These are phyloP conservation scores for Kwoniella europaea DNA, from an alignment of 768 basidiomycete species.

Conservation along the genomic window DNA sequence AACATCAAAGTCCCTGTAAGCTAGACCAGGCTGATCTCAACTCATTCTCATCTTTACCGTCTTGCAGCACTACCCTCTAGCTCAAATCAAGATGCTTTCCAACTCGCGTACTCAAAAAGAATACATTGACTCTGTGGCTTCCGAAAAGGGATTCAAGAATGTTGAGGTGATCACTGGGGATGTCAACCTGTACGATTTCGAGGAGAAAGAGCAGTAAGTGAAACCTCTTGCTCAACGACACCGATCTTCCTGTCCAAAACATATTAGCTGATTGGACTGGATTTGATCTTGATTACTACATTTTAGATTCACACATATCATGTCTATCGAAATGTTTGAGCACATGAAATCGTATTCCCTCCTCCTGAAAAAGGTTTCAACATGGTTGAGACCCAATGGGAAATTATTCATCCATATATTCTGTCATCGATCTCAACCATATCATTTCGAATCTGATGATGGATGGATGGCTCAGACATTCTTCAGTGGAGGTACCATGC, in stretches of 20 bases:
- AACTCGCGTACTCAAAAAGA: conserved; percentile 72
- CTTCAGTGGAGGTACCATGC: conserved; percentile 78
- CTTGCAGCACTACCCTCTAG: conserved; percentile 69
- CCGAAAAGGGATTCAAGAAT: conserved; percentile 64
- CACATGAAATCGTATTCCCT: conserved; percentile 76
- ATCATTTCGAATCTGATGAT: conserved; percentile 72
- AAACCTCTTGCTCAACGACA: too few species aligned
- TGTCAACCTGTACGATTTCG: conserved; percentile 70
- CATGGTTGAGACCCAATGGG: conserved; percentile 67
- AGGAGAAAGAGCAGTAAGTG: conserved; percentile 62
- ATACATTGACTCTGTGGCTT: conserved; percentile 66
- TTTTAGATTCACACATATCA: conserved; percentile 73
- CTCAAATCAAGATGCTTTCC: conserved; percentile 68
- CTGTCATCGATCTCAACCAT: conserved; percentile 68
- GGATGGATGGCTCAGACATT: conserved; percentile 79
- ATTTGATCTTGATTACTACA: too few species aligned
- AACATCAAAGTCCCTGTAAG: too few species aligned
- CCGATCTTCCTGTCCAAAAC: too few species aligned
- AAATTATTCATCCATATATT: conserved; percentile 74
- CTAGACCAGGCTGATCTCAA: neutral
- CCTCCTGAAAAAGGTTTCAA: conserved; percentile 68
- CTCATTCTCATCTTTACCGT: neutral
- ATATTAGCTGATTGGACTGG: too few species aligned
- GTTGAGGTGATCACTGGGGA: conserved; percentile 72
- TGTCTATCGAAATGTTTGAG: conserved; percentile 76